Percentiles rank a stretch among this genome's conserved stretches.
phyloP scores from a whole-genome alignment of 2,329 filamentous ascomycete species.

The Emmonsia crescens region DNA sequence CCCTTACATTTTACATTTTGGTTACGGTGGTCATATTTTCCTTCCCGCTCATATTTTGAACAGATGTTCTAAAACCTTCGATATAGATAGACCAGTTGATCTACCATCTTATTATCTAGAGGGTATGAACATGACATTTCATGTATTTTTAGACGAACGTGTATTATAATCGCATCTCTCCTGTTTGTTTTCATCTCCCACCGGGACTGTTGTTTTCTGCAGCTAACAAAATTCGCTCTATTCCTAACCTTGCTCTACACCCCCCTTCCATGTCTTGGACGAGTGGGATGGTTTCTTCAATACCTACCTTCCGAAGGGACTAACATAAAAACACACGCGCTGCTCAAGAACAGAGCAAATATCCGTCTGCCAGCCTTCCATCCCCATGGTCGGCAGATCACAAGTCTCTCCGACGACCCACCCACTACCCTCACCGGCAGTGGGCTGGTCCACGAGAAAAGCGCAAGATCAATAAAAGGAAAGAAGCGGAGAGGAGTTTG shows the following conservation, averaged over 20 bases:
- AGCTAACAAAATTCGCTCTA: background rate
- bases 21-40: background rate
- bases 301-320: conserved; percentile 5
- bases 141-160: conserved; percentile 4
- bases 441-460: conserved; percentile 13
- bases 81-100: background rate
- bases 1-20: background rate
- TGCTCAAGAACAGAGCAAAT: conserved; percentile 40
- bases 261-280: conserved; percentile 15
- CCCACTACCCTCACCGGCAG: background rate
- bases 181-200: background rate
- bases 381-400: conserved; percentile 41
- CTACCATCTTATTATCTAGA: background rate
- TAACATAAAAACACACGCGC: conserved; percentile 27
- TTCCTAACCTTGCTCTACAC: background rate
- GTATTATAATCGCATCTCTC: conserved; percentile 8
- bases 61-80: background rate
- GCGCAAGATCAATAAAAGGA: conserved; percentile 40
- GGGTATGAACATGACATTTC: background rate
- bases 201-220: background rate
- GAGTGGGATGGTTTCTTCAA: conserved; percentile 5
- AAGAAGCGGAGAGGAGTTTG: conserved; percentile 19
- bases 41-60: background rate
- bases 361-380: conserved; percentile 37
- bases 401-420: conserved; percentile 29